phyloP scores from a whole-genome alignment of 805 yeast species.

The Pichia kluyveri region DNA sequence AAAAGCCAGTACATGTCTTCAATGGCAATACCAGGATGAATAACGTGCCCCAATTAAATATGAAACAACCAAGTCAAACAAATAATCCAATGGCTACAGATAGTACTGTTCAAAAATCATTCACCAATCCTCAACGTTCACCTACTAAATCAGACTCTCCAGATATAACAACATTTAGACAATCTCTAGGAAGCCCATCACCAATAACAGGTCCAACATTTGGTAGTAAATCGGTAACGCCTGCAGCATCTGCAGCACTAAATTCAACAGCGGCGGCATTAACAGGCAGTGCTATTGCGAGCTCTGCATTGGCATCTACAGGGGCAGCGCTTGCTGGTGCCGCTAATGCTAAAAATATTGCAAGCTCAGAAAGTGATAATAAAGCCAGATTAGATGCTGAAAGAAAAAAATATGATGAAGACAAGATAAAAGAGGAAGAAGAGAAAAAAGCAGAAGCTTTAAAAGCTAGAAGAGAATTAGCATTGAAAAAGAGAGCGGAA shows the following conservation, averaged over 20 bases:
- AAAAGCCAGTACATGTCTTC: background rate
- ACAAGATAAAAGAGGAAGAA: conserved; percentile 3
- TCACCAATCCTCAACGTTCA: conserved; percentile 4
- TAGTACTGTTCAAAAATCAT: background rate
- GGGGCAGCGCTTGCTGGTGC: background rate
- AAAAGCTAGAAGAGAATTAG: conserved; percentile 1
- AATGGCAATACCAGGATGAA: background rate
- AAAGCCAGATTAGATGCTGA: conserved; percentile 1
- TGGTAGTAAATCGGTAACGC: too few species aligned
- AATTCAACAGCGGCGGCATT: background rate
- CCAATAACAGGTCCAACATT: background rate
- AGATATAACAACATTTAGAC: conserved; percentile 1
- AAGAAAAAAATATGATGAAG: conserved; percentile 1
- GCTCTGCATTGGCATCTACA: conserved; percentile 4
- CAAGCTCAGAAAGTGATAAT: background rate
- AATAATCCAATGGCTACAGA: background rate
- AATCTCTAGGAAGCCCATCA: background rate
- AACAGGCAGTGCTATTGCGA: background rate
- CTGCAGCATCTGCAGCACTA: background rate
- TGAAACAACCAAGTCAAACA: background rate
- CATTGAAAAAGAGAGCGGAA: background rate
- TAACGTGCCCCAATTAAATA: background rate
- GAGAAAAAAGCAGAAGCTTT: background rate
- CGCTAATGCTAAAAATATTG: background rate
- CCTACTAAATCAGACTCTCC: conserved; percentile 2